Conservation (phyloP, 2,329 filamentous ascomycete species). For the Acrodontium crateriforme region DNA sequence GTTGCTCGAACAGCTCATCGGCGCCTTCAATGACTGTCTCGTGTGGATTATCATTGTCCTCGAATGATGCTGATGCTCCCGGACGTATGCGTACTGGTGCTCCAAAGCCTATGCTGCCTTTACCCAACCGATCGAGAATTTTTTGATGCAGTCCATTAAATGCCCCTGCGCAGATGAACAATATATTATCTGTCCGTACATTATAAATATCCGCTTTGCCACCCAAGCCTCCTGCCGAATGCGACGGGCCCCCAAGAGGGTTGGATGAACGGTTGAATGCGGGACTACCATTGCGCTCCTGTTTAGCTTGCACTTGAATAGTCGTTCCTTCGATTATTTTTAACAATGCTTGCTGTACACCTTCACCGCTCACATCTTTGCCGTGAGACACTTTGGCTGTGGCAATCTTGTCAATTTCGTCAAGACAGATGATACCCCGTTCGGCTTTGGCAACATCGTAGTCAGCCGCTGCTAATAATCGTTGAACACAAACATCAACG, state of each 20-base stretch:
- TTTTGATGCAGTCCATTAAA: conserved; percentile 87
- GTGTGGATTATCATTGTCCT: conserved; percentile 32
- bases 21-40: conserved; percentile 48
- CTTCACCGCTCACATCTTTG: conserved; percentile 89
- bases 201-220: conserved; percentile 48
- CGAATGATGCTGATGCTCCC: conserved; percentile 5
- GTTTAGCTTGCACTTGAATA: conserved; percentile 79
- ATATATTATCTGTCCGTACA: conserved; percentile 86
- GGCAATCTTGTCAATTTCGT: conserved; percentile 96
- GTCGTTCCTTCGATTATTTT: conserved; percentile 96
- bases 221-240: conserved; percentile 12
- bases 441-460: conserved; percentile 77
- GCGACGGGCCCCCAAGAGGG: conserved; percentile 14
- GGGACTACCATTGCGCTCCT: conserved; percentile 36
- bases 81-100: conserved; percentile 52
- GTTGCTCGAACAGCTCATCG: conserved; percentile 35
- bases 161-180: conserved; percentile 93
- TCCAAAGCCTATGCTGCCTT: conserved; percentile 80
- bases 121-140: conserved; percentile 74
- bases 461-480: conserved; percentile 77
- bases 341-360: conserved; percentile 86
- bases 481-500: conserved; percentile 87
- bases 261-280: conserved; percentile 10
- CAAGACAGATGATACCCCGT: conserved; percentile 84
- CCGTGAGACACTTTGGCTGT: conserved; percentile 76